These are phyloP conservation scores for Parastagonospora nodorum DNA, from an alignment of 2,329 filamentous ascomycete genomes.

Conservation along the genomic window DNA sequence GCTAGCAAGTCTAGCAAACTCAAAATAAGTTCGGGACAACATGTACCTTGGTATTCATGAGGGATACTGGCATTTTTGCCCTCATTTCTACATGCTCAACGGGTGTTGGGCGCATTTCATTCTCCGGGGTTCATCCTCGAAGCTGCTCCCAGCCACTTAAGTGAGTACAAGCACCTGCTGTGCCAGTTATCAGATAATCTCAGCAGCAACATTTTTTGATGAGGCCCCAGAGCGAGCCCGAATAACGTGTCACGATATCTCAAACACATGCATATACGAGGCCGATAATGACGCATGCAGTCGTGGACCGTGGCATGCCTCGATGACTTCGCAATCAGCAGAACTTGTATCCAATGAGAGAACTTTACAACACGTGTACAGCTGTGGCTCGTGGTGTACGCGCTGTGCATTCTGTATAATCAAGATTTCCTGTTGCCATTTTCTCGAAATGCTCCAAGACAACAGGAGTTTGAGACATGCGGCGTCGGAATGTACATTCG, in stretches of 20 bases:
- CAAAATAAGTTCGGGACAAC: too few species aligned
- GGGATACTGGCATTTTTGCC: too few species aligned
- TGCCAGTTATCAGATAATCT: too few species aligned
- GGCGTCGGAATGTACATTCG: background rate
- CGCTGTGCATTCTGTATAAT: background rate
- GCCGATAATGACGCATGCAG: constrained; percentile 1
- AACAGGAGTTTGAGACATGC: background rate
- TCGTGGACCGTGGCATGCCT: background rate
- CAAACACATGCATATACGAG: background rate
- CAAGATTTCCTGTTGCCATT: background rate
- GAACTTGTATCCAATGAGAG: background rate
- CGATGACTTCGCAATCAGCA: background rate
- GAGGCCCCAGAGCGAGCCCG: too few species aligned
- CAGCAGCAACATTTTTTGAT: too few species aligned
- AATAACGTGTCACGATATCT: background rate
- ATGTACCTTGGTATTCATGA: too few species aligned
- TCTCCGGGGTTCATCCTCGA: too few species aligned
- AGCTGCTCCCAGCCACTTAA: too few species aligned
- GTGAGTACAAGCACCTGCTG: too few species aligned
- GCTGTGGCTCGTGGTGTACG: constrained; percentile 12
- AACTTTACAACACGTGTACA: constrained; percentile 19
- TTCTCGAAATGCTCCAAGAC: background rate
- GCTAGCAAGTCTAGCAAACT: too few species aligned
- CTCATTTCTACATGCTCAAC: too few species aligned
- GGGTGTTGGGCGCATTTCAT: too few species aligned